Evolutionary conservation across 1,284 basidiomycete genomes (phyloP).

Genomic region (Uromyces viciae-fabae): DNA sequence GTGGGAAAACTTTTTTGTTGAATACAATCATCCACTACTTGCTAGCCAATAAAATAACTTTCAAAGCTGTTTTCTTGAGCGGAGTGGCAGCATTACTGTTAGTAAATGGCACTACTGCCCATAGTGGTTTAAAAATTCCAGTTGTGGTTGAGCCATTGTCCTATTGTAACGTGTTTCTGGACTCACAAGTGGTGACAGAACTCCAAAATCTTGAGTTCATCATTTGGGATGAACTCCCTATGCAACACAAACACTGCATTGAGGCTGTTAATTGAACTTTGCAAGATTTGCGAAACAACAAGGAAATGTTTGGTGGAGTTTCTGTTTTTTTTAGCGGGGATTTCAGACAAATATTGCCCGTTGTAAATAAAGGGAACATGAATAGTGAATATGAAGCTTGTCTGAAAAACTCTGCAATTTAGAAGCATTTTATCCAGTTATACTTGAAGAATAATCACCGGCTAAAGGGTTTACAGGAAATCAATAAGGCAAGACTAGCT

Average conservation of each 20-base stretch:
- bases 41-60: neutral
- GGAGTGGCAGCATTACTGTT: neutral
- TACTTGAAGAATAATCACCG: too few relatives aligned
- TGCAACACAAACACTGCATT: slow-evolving; percentile 54
- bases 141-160: neutral
- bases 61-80: neutral
- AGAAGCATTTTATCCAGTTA: too few relatives aligned
- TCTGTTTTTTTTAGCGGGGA: slow-evolving; percentile 58
- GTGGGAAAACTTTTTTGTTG: neutral
- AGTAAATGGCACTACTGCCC: neutral
- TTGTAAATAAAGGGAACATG: slow-evolving; percentile 54
- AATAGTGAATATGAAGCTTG: slow-evolving; percentile 47
- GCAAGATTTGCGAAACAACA: slow-evolving; percentile 51
- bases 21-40: neutral
- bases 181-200: neutral
- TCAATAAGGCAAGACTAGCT: too few relatives aligned
- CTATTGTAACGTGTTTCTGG: neutral
- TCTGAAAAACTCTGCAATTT: neutral
- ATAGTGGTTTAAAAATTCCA: neutral
- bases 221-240: slow-evolving; percentile 58
- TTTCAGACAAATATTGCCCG: slow-evolving; percentile 58
- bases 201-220: slow-evolving; percentile 50
- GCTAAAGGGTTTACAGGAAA: too few relatives aligned
- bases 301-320: slow-evolving; percentile 57
- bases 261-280: slow-evolving; percentile 56